phyloP scores from a whole-genome alignment of 805 yeast genomes.

The Yueomyces sinensis region DNA sequence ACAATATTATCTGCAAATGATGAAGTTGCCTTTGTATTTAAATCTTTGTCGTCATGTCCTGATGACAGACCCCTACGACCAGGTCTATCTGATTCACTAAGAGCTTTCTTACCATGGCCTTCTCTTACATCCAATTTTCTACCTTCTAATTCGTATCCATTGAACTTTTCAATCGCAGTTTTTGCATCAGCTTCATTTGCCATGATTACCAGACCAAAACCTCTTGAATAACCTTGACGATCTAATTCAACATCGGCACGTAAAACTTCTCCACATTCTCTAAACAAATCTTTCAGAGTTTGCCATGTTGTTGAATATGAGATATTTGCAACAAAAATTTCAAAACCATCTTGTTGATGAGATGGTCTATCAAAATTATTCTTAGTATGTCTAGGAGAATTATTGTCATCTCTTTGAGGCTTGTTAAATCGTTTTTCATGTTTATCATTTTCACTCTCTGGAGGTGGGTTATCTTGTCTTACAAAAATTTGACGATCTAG shows the following conservation, averaged over 20 bases:
- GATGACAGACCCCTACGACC: not conserved
- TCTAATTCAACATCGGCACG: constrained; percentile 69
- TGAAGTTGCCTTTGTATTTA: constrained; percentile 3
- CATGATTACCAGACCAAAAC: constrained; percentile 71
- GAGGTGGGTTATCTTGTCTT: constrained; percentile 85
- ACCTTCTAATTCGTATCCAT: constrained; percentile 40
- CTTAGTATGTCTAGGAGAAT: not conserved
- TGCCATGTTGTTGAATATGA: constrained; percentile 80
- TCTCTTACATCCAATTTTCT: constrained; percentile 8
- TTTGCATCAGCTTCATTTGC: constrained; percentile 53
- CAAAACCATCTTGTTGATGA: constrained; percentile 21
- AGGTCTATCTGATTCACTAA: too few species aligned
- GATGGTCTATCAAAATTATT: not conserved
- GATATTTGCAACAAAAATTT: constrained; percentile 67
- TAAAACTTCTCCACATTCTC: constrained; percentile 60
- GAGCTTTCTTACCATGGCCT: constrained; percentile 3
- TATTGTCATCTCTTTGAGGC: not conserved
- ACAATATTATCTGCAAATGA: constrained; percentile 50
- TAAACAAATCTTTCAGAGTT: constrained; percentile 72
- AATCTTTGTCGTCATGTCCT: not conserved
- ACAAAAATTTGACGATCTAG: constrained; percentile 75
- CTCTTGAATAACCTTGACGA: constrained; percentile 56
- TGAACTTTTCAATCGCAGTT: constrained; percentile 54
- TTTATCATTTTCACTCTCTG: constrained; percentile 40
- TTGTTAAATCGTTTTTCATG: constrained; percentile 21